These are phyloP conservation scores for Boechera retrofracta DNA, from an alignment of 345 rosid genomes.

Conservation along the genomic window DNA sequence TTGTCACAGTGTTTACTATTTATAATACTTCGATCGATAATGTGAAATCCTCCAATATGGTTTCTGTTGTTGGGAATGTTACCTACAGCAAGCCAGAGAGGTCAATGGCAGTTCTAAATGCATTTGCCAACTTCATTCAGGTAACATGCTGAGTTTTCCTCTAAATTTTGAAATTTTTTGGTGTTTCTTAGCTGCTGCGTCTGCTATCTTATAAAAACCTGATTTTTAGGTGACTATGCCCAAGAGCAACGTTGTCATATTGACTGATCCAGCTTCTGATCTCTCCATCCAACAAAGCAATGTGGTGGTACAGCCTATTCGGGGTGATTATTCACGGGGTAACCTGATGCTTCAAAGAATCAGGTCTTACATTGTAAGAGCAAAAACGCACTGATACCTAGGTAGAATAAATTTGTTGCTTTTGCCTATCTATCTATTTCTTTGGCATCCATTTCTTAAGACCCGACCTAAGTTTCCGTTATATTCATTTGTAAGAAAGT, in stretches of 20 bases:
- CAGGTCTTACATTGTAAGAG: constrained; percentile 99
- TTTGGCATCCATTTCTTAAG: constrained; percentile 4
- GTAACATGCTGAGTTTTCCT: constrained; percentile 45
- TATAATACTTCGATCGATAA: constrained; percentile 57
- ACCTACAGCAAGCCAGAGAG: constrained; percentile 71
- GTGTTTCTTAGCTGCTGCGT: constrained; percentile 5
- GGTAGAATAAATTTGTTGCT: constrained; percentile 54
- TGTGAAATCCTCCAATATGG: constrained; percentile 53
- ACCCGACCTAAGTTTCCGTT: background rate
- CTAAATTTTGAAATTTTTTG: background rate
- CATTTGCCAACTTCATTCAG: constrained; percentile 75
- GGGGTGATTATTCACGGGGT: constrained; percentile 82
- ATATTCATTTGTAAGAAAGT: background rate
- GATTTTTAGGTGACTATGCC: constrained; percentile 78
- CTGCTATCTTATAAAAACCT: background rate
- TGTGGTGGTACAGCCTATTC: constrained; percentile 67
- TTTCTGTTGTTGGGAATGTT: constrained; percentile 77
- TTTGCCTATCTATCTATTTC: background rate
- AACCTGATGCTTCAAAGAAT: constrained; percentile 98
- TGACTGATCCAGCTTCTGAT: constrained; percentile 86
- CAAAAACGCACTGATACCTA: constrained; percentile 54
- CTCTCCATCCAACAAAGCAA: constrained; percentile 57
- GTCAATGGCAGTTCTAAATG: constrained; percentile 72
- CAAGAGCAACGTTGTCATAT: constrained; percentile 65
- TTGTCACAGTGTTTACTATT: constrained; percentile 78